Base-by-base conservation (phyloP, 345 rosid species). In the Pistacia integerrima region DNA sequence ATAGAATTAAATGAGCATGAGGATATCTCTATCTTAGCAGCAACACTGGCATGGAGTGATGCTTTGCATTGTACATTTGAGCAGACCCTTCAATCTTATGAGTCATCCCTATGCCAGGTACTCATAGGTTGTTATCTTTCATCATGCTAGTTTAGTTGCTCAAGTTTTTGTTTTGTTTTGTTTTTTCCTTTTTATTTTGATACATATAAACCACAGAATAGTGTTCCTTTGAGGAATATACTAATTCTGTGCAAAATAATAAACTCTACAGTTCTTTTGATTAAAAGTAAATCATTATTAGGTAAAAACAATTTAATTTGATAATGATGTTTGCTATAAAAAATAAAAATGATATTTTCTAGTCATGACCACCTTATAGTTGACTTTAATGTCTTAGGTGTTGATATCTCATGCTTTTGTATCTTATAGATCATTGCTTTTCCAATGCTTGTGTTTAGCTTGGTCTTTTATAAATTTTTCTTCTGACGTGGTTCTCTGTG, bases 31-130 rank as follows among this genome's bases (percentile, higher is more conserved):
- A 79, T 87, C 82, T 82, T 94, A 76, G 85, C 91, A 44, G 92
- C 88, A 75, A 89, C 93, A 58, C 74, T 94, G 79, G 95, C 90
- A 59, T 94, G 97, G 97, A 80, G 82, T 76, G 93, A 88, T 72
- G 70, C 86, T 76, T 77, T 72, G 74, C 75, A 73, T 70, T 82
- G 80, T 76, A 76, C 87, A 41, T 87, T 95, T 82, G 85, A 87
- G 70, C 85, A 88, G 78, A 89, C 92, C 48, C 79, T 93, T 72
- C 76, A 74, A 78, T 90, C 97, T 61, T 86, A 78, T 67, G 93
- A 91, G 75, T 82, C 81, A 74, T 85, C 94, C 68, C 18, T 82
- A 63, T 54, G 56, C 44, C 97, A 95, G 99, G 98, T 94, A 82
- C 52, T 80, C 54, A 2, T 41, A 28, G 61, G 20, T 65, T 64